Percentiles rank a stretch among this genome's conserved stretches.
Evolutionary conservation across 2,329 filamentous ascomycete species (phyloP).

Genomic region (Acephala macrosclerotiorum): DNA sequence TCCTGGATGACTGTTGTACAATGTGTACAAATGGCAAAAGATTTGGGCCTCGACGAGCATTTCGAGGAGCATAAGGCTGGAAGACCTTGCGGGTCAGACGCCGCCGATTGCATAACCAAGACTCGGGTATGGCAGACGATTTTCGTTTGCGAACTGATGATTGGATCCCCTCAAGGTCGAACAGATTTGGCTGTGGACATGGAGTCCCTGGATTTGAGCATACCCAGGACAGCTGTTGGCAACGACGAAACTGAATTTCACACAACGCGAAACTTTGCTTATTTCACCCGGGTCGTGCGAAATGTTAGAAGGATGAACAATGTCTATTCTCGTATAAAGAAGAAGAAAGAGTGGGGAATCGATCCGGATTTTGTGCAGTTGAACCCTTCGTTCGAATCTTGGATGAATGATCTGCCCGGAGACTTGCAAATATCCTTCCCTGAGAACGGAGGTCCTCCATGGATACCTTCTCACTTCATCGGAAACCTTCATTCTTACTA

Average conservation of each 20-base stretch:
- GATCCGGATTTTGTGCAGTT: conserved; percentile 84
- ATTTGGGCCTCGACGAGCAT: conserved; percentile 89
- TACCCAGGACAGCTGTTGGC: conserved; percentile 68
- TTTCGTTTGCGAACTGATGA: conserved; percentile 88
- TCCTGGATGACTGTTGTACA: conserved; percentile 97
- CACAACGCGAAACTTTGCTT: conserved; percentile 83
- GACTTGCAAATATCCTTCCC: conserved; percentile 83
- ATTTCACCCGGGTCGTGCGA: conserved; percentile 78
- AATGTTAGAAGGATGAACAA: conserved; percentile 81
- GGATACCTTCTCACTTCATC: conserved; percentile 85
- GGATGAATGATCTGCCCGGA: conserved; percentile 77
- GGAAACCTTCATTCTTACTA: conserved; percentile 92
- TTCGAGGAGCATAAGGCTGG: conserved; percentile 78
- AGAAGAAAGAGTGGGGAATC: conserved; percentile 83
- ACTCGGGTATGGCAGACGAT: conserved; percentile 91
- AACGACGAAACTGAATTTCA: conserved; percentile 78
- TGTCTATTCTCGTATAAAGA: conserved; percentile 76
- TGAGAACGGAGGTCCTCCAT: conserved; percentile 79
- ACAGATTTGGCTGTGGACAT: conserved; percentile 79
- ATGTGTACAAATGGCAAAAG: conserved; percentile 91
- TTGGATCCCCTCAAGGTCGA: conserved; percentile 93
- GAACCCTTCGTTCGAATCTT: conserved; percentile 78
- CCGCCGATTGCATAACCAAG: conserved; percentile 81
- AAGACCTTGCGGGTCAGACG: conserved; percentile 70
- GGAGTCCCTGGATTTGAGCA: conserved; percentile 77